These are phyloP conservation scores for Anaeromyces robustus DNA, from an alignment of 192 early-diverging fungal genomes.

Conservation along the genomic window DNA sequence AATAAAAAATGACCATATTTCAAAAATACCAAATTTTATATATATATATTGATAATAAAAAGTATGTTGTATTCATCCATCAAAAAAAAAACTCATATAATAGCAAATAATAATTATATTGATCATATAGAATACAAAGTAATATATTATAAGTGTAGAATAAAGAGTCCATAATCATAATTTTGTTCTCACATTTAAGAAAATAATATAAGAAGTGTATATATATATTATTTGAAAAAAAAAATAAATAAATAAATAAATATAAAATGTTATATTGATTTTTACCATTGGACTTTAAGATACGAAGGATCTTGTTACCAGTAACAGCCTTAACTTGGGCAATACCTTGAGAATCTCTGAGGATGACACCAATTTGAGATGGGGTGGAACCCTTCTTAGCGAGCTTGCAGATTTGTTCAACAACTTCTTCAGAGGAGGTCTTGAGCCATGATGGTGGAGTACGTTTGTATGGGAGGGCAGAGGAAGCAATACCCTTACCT, in stretches of 20 bases:
- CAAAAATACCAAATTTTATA: too few relatives aligned
- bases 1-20: too few relatives aligned
- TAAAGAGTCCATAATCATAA: too few relatives aligned
- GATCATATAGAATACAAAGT: too few relatives aligned
- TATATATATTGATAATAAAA: too few relatives aligned
- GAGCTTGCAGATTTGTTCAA: constrained; percentile 97
- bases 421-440: constrained; percentile 89
- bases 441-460: constrained; percentile 95
- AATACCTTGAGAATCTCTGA: constrained; percentile 95
- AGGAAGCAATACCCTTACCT: constrained; percentile 87
- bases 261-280: constrained; percentile 14
- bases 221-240: too few relatives aligned
- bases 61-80: too few relatives aligned
- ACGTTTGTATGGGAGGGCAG: constrained; percentile 91
- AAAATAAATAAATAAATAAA: background rate
- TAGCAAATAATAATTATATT: too few relatives aligned
- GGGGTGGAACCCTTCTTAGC: constrained; percentile 98
- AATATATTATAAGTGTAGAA: too few relatives aligned
- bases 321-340: constrained; percentile 93
- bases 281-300: constrained; percentile 85
- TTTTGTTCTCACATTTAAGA: too few relatives aligned
- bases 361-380: constrained; percentile 94
- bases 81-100: too few relatives aligned
- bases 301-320: constrained; percentile 99
- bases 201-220: too few relatives aligned